Evolutionary conservation across 495 filamentous ascomycete genomes (phyloP), one percentile per base, ranked within the genome.

Genomic region (Aspergillus hancockii): DNA sequence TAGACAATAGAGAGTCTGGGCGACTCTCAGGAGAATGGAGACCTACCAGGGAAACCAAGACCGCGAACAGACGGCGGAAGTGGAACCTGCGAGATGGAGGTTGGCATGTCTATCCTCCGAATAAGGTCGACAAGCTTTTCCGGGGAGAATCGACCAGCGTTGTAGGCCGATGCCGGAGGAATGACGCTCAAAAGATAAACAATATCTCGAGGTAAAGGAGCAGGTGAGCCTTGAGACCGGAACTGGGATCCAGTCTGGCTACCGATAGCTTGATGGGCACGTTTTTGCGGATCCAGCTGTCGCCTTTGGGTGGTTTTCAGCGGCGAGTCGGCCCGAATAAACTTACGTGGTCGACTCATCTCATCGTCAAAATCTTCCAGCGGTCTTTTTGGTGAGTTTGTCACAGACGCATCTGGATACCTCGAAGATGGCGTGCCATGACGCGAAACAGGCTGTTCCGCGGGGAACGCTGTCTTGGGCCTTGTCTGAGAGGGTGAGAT

Each of bases 251-350:
- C 70, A 21, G 52, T 74, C 36, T 69, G 70, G 10, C 71, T 63
- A 30, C 63, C 74, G 40, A 78, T 75, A 30, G 70, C 54, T 43
- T 66, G 71, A 52, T 71, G 71, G 16, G 60, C 57, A 22, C 88
- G 85, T 63, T 83, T 85, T 59, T 91, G 88, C 68, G 92, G 90
- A 65, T 96, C 90, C 21, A 94, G 75, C 19, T 91, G 85, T 38
- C 92, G 86, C 38, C 89, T 88, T 19, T 93, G 91, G 1, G 87
- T 87, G 12, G 88, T 90, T 70, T 94, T 97, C 25, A 98, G 79
- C 0, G 95, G 93, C 16, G 91, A 96, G 49, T 89, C 92, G 22
- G 86, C 90, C 21, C 94, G 87, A 50, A 80, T 77, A 52, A 93
- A 75, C 68, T 98, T 98, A 46, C 92, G 87, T 4, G 92, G 91